Base-by-base conservation (phyloP, 306 rosid species). In the Amphicarpaea edgeworthii region DNA sequence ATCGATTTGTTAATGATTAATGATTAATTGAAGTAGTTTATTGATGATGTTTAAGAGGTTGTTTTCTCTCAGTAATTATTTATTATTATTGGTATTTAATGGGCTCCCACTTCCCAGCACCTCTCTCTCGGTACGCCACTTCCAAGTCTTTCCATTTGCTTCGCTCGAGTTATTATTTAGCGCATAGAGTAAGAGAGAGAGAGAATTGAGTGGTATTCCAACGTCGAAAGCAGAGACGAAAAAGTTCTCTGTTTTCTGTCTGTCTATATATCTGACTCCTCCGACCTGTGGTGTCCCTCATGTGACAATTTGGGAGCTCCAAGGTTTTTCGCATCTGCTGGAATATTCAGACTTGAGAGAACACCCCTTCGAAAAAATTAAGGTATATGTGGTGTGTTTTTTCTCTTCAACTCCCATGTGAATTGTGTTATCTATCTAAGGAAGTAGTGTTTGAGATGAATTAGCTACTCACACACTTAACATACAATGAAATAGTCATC, bases 181-280 rank as follows among this genome's bases (percentile, higher is more conserved):
- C 3, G 30, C 20, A 19, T 1, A 24, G 21, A 47, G 30, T 47
- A 42, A 77, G 59, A 40, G 3, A 32, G 15, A 85, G 42, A 50
- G 78, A 53, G 37, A 43, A 30, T 63, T 51, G 40, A 64, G 89
- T 83, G 93, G 85, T 83, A 70, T 82, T 85, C 93, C 92, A 55
- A 86, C 92, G 92, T 84, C 85, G 83, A 84, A 83, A 91, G 92
- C 86, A 83, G 45, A 74, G 58, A 68, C 0, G 26, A 7, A 9
- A 57, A 38, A 65, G 14, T 53, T 38, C 49, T 54, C 3, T 37
- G n/a, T n/a, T n/a, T 15, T 41, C 49, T 70, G 65, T 50, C 67
- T 60, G 5, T 50, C 40, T 73, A 4, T 79, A 6, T 51, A 19
- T 61, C 21, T 65, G 26, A 49, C 69, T 55, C 59, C 26, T 79